phyloP scores from a whole-genome alignment of 495 filamentous ascomycete genomes.

The Ramalina intermedia region DNA sequence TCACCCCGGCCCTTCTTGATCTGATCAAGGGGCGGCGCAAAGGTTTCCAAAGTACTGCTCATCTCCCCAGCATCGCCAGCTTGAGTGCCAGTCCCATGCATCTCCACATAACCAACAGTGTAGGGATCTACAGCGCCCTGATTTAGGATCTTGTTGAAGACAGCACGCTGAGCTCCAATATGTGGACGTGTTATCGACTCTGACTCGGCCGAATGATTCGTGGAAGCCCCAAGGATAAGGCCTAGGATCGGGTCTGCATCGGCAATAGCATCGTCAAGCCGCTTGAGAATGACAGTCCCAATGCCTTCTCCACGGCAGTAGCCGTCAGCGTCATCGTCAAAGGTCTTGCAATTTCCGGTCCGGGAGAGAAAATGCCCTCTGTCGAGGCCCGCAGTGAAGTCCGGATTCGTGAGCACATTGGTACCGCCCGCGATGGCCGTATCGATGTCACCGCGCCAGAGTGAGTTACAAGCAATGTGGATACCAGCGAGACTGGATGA shows the following conservation, averaged over 20 bases:
- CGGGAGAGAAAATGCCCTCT: constrained; percentile 23
- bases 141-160: constrained; percentile 14
- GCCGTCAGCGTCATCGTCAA: constrained; percentile 25
- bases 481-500: constrained; percentile 23
- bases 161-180: constrained; percentile 12
- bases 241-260: constrained; percentile 21
- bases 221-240: constrained; percentile 16
- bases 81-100: constrained; percentile 30
- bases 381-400: constrained; percentile 20
- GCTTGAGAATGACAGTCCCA: constrained; percentile 23
- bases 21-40: constrained; percentile 11
- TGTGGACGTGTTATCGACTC: constrained; percentile 26
- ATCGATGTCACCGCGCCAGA: constrained; percentile 24
- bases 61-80: constrained; percentile 31
- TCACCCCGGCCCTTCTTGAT: constrained; percentile 1
- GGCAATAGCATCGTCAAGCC: constrained; percentile 20
- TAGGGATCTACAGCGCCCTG: constrained; percentile 9
- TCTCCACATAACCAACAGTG: constrained; percentile 22
- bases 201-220: constrained; percentile 23
- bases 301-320: constrained; percentile 23
- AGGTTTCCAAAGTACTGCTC: constrained; percentile 14
- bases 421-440: constrained; percentile 27
- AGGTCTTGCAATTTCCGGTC: constrained; percentile 30
- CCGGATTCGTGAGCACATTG: constrained; percentile 25
- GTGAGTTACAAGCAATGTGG: constrained; percentile 21